Evolutionary conservation across 495 filamentous ascomycete species (phyloP).

Genomic region (Penicillium lagena): DNA sequence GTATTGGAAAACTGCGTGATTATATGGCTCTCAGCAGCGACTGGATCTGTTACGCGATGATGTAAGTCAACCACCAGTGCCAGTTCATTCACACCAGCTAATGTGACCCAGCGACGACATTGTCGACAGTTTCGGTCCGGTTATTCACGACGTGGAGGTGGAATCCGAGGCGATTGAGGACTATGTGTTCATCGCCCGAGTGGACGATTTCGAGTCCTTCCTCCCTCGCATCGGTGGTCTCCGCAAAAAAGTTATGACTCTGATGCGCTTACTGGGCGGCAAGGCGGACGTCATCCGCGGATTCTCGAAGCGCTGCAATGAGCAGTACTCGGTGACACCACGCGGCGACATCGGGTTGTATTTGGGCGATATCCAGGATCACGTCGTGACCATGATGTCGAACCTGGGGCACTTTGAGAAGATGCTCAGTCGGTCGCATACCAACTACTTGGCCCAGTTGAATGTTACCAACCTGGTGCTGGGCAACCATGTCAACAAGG

Average conservation of each 20-base stretch:
- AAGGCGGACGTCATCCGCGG: slow-evolving; percentile 97
- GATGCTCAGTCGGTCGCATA: slow-evolving; percentile 91
- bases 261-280: slow-evolving; percentile 88
- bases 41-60: slow-evolving; percentile 98
- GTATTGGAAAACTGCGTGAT: slow-evolving; percentile 88
- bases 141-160: slow-evolving; percentile 75
- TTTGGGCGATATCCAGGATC: slow-evolving; percentile 94
- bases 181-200: slow-evolving; percentile 81
- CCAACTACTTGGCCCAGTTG: slow-evolving; percentile 93
- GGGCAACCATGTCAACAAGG: slow-evolving; percentile 74
- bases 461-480: slow-evolving; percentile 81
- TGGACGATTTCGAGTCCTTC: slow-evolving; percentile 80
- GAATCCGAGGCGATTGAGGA: slow-evolving; percentile 95
- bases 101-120: slow-evolving; percentile 70
- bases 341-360: slow-evolving; percentile 95
- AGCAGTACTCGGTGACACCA: slow-evolving; percentile 88
- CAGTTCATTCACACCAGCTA: slow-evolving; percentile 10
- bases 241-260: slow-evolving; percentile 88
- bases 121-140: slow-evolving; percentile 88
- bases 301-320: slow-evolving; percentile 97
- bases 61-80: slow-evolving; percentile 50
- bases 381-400: slow-evolving; percentile 98
- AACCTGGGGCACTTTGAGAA: slow-evolving; percentile 95
- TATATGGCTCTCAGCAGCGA: slow-evolving; percentile 89
- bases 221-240: slow-evolving; percentile 81